Base-by-base conservation (phyloP, 2,329 filamentous ascomycete genomes). In the Periglandula ipomoeae region DNA sequence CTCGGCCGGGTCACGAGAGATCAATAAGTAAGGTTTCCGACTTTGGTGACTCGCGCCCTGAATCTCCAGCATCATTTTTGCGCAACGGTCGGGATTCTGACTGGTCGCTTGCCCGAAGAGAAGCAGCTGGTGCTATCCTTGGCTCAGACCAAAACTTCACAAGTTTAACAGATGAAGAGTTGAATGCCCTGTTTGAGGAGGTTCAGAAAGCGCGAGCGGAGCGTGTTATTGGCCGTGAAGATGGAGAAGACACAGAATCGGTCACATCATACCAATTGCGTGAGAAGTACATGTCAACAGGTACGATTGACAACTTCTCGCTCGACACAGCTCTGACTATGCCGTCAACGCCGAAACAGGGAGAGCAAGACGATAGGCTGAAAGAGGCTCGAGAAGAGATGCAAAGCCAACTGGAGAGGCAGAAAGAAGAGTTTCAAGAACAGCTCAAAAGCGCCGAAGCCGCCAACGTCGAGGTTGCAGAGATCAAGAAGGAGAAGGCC, bases 251-350 rank as follows among this genome's bases (percentile, higher is more conserved):
- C 63, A 81, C 84, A 47, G 93, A 98, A 56, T 96, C 91, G 0
- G 80, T 86, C 43, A 86, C 84, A 24, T 96, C 91, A 0, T 96
- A 90, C 61, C 85, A 89, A 2, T 75, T 90, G 26, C 79, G 93
- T 46, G 93, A 98, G 58, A 97, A 97, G 61, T 97, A 97, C 66
- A 80, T 95, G 71, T 96, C 90, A 3, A 93, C 86, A 48, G 91
- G 91, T 2, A 96, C 91, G 0, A 76, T 97, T 47, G 93, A 98
- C 67, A 96, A 95, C 62, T 93, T 96, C 60, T 97, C 91, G 2
- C 74, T 98, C 15, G 93, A 98, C 63, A 98, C 93, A 1, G 85
- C 84, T 11, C 74, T 98, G 45, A 98, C 93, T 0, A 89, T 96
- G 76, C 93, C 93, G 2, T 94, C 89, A 0, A 97, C 91, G 0